Conservation (phyloP, 352 stramenopile species). For the Peronosclerospora sorghi region DNA sequence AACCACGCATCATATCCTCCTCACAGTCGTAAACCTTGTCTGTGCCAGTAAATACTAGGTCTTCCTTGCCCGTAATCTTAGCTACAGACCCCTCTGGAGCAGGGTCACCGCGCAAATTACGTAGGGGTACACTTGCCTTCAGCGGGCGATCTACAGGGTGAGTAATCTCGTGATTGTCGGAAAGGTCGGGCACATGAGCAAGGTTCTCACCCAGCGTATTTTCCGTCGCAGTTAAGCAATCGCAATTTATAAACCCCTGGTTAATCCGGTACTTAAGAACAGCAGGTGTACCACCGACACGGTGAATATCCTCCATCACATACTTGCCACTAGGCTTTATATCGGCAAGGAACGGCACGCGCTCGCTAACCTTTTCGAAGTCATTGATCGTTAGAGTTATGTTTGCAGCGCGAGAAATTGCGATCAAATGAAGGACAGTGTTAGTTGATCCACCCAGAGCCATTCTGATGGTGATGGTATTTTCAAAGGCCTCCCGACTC, state of each 20-base stretch:
- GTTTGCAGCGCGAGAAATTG: conserved; percentile 89
- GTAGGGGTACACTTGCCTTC: conserved; percentile 88
- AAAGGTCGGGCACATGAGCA: conserved; percentile 86
- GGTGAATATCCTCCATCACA: conserved; percentile 99
- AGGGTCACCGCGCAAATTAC: conserved; percentile 95
- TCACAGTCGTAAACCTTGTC: conserved; percentile 94
- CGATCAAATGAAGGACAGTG: conserved; percentile 97
- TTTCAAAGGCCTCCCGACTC: conserved; percentile 94
- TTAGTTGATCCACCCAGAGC: conserved; percentile 96
- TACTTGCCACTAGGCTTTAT: conserved; percentile 96
- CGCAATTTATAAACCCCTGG: conserved; percentile 92
- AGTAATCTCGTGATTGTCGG: conserved; percentile 95
- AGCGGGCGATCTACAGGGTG: conserved; percentile 87
- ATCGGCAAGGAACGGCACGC: conserved; percentile 95
- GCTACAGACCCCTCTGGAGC: conserved; percentile 92
- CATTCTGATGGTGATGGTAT: conserved; percentile 98
- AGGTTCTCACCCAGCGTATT: conserved; percentile 97
- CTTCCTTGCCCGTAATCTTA: conserved; percentile 93
- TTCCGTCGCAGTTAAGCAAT: conserved; percentile 96
- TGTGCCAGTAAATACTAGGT: conserved; percentile 57
- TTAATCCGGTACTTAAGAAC: conserved; percentile 98
- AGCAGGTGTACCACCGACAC: conserved; percentile 92
- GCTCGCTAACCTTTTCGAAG: conserved; percentile 92
- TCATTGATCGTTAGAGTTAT: conserved; percentile 93
- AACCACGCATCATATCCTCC: conserved; percentile 89